phyloP scores from a whole-genome alignment of 2,329 filamentous ascomycete species.

The Pestalotiopsis sp. region DNA sequence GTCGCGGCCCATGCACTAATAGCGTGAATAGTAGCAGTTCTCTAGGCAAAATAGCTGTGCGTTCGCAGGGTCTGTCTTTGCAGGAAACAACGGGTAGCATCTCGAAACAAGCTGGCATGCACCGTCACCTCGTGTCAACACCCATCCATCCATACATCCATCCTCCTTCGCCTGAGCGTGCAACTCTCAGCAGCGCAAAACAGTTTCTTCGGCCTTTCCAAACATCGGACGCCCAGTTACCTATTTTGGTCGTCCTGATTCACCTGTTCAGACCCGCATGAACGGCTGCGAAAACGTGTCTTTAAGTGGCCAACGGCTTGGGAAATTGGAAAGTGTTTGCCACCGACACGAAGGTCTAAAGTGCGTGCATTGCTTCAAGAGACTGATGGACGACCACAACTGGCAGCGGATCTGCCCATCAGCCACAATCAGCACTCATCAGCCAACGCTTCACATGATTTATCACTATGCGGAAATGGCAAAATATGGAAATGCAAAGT shows the following conservation, averaged over 20 bases:
- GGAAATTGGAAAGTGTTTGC: not conserved
- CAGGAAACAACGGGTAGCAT: not conserved
- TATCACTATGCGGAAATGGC: not conserved
- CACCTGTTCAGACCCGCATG: not conserved
- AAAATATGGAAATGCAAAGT: not conserved
- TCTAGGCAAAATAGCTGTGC: not conserved
- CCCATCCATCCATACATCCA: not conserved
- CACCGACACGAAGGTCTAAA: not conserved
- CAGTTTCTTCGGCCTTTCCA: not conserved
- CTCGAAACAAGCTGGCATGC: slow-evolving; percentile 4
- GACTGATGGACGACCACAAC: not conserved
- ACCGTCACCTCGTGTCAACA: not conserved
- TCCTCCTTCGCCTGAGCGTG: not conserved
- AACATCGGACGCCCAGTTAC: not conserved
- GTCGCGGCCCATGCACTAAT: not conserved
- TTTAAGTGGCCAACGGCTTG: not conserved
- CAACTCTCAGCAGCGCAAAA: not conserved
- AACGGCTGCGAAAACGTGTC: not conserved
- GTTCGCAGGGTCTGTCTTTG: not conserved
- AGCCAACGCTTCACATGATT: not conserved
- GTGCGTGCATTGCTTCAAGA: not conserved
- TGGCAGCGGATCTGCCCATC: not conserved
- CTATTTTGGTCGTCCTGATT: not conserved
- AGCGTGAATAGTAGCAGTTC: not conserved
- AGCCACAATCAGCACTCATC: not conserved